Conservation (phyloP, 306 rosid species). For the Acacia acuminata region DNA sequence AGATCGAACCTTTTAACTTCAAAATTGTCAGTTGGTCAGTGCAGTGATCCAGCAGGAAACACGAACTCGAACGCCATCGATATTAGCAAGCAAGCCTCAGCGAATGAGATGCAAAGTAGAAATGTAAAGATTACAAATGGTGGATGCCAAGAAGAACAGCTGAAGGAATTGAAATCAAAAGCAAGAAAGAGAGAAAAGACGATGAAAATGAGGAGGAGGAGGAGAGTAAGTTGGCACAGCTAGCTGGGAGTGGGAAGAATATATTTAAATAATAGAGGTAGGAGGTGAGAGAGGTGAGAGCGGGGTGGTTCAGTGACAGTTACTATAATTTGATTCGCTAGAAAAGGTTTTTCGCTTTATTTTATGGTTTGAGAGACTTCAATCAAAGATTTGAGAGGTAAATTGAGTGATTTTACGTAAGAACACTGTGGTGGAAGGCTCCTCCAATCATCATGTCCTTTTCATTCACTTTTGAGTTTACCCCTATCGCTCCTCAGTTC, state of each 20-base stretch:
- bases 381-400: neutral
- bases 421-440: neutral
- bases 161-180: neutral
- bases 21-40: conserved; percentile 24
- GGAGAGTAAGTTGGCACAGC: conserved; percentile 16
- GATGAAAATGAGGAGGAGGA: neutral
- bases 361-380: neutral
- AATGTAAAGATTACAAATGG: conserved; percentile 23
- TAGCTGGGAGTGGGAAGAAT: conserved; percentile 15
- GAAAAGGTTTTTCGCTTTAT: neutral
- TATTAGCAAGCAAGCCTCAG: conserved; percentile 28
- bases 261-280: conserved; percentile 7
- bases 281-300: neutral
- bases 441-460: neutral
- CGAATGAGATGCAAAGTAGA: conserved; percentile 25
- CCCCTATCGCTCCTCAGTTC: neutral
- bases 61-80: conserved; percentile 31
- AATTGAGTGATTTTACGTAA: neutral
- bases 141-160: neutral
- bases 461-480: neutral
- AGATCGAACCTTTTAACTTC: conserved; percentile 44
- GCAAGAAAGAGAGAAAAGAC: neutral
- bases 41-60: conserved; percentile 34
- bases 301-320: neutral
- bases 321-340: neutral